These are phyloP conservation scores for Exophiala viscosa DNA, from an alignment of 2,329 filamentous ascomycete genomes.

Conservation along the genomic window DNA sequence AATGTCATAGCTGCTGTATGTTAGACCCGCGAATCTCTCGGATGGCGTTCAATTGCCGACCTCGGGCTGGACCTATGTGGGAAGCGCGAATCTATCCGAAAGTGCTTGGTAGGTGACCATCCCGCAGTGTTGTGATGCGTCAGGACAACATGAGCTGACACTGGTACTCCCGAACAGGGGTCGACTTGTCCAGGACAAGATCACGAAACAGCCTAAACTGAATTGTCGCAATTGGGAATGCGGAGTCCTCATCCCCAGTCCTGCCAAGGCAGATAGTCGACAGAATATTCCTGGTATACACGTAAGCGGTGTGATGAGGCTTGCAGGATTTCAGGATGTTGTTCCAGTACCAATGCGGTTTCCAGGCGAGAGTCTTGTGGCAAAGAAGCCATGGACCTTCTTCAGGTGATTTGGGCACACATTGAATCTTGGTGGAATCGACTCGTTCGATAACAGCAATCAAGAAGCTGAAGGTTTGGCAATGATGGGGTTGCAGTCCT, in stretches of 20 bases:
- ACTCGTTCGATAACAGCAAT: too few relatives aligned
- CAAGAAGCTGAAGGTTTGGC: too few relatives aligned
- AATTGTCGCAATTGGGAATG: conserved; percentile 94
- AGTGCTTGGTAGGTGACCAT: conserved; percentile 71
- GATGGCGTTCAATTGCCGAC: conserved; percentile 3
- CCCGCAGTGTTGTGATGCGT: background rate
- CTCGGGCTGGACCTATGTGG: conserved; percentile 75
- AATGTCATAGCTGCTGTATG: conserved; percentile 14
- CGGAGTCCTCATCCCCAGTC: conserved; percentile 71
- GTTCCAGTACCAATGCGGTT: conserved; percentile 63
- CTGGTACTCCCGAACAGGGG: conserved; percentile 56
- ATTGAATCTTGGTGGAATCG: background rate
- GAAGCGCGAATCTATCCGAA: conserved; percentile 88
- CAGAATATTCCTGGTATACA: conserved; percentile 1
- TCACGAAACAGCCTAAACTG: conserved; percentile 66
- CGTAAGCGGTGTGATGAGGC: conserved; percentile 30
- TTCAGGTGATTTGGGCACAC: conserved; percentile 1
- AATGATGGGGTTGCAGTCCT: too few relatives aligned
- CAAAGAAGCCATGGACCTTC: conserved; percentile 45
- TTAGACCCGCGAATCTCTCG: conserved; percentile 7
- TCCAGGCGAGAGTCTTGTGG: conserved; percentile 53
- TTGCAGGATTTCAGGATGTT: conserved; percentile 51
- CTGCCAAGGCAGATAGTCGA: conserved; percentile 17
- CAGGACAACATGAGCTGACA: conserved; percentile 5
- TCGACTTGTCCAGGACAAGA: conserved; percentile 66